A percentile compares a stretch with the other conserved stretches of the same genome.
These are phyloP conservation scores for Trametes villosa DNA, from an alignment of 768 basidiomycete species.

Conservation along the genomic window DNA sequence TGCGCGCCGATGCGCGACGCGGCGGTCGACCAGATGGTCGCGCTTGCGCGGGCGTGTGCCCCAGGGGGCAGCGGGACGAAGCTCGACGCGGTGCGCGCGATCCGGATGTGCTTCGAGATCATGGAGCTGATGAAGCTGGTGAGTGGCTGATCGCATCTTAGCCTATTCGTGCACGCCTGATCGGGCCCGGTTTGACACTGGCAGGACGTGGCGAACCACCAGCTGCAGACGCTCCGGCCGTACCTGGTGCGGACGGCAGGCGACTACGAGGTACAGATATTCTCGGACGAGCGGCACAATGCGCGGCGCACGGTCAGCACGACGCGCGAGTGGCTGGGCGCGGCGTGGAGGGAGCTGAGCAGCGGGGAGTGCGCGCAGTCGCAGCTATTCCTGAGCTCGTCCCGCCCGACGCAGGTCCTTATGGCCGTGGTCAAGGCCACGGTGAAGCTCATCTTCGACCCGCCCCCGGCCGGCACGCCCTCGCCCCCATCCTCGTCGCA, in stretches of 20 bases:
- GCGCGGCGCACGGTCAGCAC: slow-evolving; percentile 45
- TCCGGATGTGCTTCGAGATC: slow-evolving; percentile 86
- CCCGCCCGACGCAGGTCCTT: slow-evolving; percentile 40
- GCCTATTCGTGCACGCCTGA: slow-evolving; percentile 17
- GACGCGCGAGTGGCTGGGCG: slow-evolving; percentile 69
- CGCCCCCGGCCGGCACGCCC: slow-evolving; percentile 17
- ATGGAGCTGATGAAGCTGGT: slow-evolving; percentile 96
- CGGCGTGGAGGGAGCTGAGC: slow-evolving; percentile 47
- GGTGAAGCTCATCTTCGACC: slow-evolving; percentile 33
- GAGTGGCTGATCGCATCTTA: slow-evolving; percentile 41
- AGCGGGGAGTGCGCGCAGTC: slow-evolving; percentile 1
- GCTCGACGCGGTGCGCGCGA: slow-evolving; percentile 69
- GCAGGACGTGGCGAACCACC: slow-evolving; percentile 96
- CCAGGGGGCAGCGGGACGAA: slow-evolving; percentile 58
- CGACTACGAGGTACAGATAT: slow-evolving; percentile 78
- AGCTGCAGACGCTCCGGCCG: slow-evolving; percentile 90
- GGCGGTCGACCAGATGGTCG: slow-evolving; percentile 83
- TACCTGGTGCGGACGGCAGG: slow-evolving; percentile 81
- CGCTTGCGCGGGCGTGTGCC: slow-evolving; percentile 61
- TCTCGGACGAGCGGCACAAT: slow-evolving; percentile 57
- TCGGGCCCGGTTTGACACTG: not conserved
- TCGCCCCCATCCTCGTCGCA: slow-evolving; percentile 5
- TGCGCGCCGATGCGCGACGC: slow-evolving; percentile 93
- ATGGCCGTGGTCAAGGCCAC: slow-evolving; percentile 30
- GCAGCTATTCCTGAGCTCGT: slow-evolving; percentile 16